A percentile compares a stretch with the other conserved stretches of the same genome.
Evolutionary conservation across 805 yeast species (phyloP).

Genomic region (Candida insectalens): DNA sequence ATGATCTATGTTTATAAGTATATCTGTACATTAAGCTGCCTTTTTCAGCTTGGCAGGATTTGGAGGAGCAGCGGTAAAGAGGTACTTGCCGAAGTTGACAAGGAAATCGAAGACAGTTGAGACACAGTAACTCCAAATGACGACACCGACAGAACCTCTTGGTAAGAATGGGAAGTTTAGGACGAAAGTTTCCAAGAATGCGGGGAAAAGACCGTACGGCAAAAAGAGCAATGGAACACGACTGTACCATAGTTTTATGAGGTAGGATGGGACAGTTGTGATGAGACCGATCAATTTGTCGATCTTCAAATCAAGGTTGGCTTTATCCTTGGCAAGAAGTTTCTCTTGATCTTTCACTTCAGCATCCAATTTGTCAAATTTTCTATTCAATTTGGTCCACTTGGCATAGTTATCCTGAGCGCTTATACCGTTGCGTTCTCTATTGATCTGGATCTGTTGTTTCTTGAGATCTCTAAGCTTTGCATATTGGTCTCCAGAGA

Average conservation of each 20-base stretch:
- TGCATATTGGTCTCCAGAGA: conserved; percentile 21
- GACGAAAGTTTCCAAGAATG: conserved; percentile 35
- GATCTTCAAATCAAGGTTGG: conserved; percentile 25
- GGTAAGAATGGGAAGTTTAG: conserved; percentile 60
- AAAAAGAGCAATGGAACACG: conserved; percentile 47
- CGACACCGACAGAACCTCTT: conserved; percentile 50
- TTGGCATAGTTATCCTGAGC: conserved; percentile 93
- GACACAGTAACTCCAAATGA: conserved; percentile 42
- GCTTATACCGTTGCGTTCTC: conserved; percentile 49
- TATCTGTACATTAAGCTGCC: neutral
- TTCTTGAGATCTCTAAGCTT: conserved; percentile 1
- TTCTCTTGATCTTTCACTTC: conserved; percentile 38
- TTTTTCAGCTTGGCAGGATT: neutral
- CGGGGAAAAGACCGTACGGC: conserved; percentile 50
- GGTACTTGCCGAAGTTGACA: neutral
- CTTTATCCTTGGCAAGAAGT: conserved; percentile 27
- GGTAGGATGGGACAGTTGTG: conserved; percentile 39
- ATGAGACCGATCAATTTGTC: conserved; percentile 25
- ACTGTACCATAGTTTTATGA: conserved; percentile 42
- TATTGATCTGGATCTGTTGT: conserved; percentile 38
- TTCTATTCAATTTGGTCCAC: conserved; percentile 89
- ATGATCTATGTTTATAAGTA: no score
- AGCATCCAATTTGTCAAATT: conserved; percentile 43
- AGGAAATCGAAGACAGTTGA: conserved; percentile 5
- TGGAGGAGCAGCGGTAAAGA: neutral